phyloP scores from a whole-genome alignment of 768 basidiomycete genomes.

The Amanita jacksonii region DNA sequence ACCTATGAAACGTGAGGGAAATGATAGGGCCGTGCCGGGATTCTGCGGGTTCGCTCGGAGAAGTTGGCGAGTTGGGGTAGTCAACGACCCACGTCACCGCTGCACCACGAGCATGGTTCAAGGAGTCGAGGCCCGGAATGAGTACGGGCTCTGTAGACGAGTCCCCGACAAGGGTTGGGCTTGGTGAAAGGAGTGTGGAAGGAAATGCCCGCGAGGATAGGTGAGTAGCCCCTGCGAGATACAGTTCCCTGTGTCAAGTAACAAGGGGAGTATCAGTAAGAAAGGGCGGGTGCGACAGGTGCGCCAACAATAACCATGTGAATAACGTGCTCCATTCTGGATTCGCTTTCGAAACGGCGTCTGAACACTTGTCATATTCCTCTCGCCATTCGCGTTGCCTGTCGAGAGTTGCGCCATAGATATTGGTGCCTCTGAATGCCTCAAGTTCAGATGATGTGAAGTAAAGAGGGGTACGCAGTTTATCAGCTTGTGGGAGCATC shows the following conservation, averaged over 20 bases:
- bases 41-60: constrained; percentile 1
- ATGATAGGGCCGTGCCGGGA: constrained; percentile 28
- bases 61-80: constrained; percentile 20
- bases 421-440: constrained; percentile 67
- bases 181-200: constrained; percentile 60
- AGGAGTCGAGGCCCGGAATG: constrained; percentile 76
- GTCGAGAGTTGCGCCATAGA: constrained; percentile 69
- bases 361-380: constrained; percentile 53
- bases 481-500: constrained; percentile 46
- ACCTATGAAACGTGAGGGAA: constrained; percentile 49
- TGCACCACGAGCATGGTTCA: constrained; percentile 77
- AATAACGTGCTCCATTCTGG: constrained; percentile 38
- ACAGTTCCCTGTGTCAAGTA: constrained; percentile 46
- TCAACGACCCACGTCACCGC: constrained; percentile 77
- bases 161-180: constrained; percentile 41
- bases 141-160: constrained; percentile 63
- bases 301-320: constrained; percentile 49
- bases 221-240: constrained; percentile 64
- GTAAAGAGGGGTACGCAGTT: constrained; percentile 64
- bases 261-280: constrained; percentile 2
- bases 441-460: constrained; percentile 57
- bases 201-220: constrained; percentile 88
- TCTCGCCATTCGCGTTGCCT: constrained; percentile 48
- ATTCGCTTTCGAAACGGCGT: constrained; percentile 26
- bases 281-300: neutral